Base-by-base conservation (phyloP, 352 stramenopile species). In the Pythium brassicae region DNA sequence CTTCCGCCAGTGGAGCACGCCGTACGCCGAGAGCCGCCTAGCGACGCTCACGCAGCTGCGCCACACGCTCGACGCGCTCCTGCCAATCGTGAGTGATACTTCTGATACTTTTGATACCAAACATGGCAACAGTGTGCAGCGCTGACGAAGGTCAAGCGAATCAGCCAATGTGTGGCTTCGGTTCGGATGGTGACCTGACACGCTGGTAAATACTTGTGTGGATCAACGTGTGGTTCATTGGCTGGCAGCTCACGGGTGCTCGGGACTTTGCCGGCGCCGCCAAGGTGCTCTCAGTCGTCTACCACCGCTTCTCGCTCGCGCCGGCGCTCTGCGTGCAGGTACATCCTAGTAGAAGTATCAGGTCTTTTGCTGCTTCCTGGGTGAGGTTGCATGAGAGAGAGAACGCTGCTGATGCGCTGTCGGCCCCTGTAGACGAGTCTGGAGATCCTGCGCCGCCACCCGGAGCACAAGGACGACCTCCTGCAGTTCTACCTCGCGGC, bases 281-380 rank as follows among this genome's bases (percentile, higher is more conserved):
- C 23, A 76, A 86, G 59, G 74, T 89, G 10, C 60, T 94, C 22
- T 69, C 70, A 0, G 58, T 88, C 11, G 60, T 94, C 29, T 94
- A 90, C 57, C 66, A 88, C 60, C 72, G 77, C 20, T 92, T 91
- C 50, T 62, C 67, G 19, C 40, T 84, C 19, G 66, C 78, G 40
- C 76, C 80, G 53, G 69, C 71, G 15, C 45, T 78, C 40, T 94
- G 82, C 42, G 69, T 87, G 25, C 74, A 90, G 76, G 84, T 91
- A 43, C 35, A n/a, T 59, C 7, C 17, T 62, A 20, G 50, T 53
- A 12, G 34, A 17, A 40, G 34, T 14, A 14, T 40, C 9, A n/a
- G n/a, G n/a, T n/a, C n/a, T n/a, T n/a, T n/a, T n/a, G n/a, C n/a
- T n/a, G n/a, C n/a, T n/a, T n/a, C n/a, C n/a, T n/a, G n/a, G n/a